A percentile compares a stretch with the other conserved stretches of the same genome.
These are phyloP conservation scores for Spirogloea muscicola DNA, from an alignment of 139 green algal species.

Conservation along the genomic window DNA sequence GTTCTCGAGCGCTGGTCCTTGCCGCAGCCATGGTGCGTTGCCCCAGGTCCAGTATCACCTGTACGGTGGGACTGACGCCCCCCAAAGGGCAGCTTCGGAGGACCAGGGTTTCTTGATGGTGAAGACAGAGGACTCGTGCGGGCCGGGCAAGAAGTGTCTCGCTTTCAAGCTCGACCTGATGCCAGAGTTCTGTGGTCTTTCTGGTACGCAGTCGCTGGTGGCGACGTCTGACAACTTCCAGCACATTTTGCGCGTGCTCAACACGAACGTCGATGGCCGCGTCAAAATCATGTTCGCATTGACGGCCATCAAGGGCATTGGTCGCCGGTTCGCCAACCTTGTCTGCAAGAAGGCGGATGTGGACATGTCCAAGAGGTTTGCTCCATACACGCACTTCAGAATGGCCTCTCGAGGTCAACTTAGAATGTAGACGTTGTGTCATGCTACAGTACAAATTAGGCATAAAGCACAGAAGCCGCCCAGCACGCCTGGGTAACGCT, in stretches of 20 bases:
- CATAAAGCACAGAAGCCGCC: background rate
- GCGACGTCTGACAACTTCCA: conserved; percentile 83
- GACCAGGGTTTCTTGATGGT: no score
- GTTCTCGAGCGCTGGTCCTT: no score
- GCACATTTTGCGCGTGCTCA: conserved; percentile 99
- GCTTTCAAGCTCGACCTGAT: no score
- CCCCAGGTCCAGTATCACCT: no score
- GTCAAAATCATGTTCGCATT: conserved; percentile 97
- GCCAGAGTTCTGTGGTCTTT: no score
- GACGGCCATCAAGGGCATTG: conserved; percentile 93
- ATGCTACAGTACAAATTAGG: background rate
- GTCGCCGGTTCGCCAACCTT: conserved; percentile 92
- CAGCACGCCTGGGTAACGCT: no score
- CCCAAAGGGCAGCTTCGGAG: no score
- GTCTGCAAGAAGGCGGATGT: conserved; percentile 99
- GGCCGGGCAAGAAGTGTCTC: no score
- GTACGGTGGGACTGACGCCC: no score
- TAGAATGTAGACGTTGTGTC: background rate
- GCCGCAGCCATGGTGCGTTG: no score
- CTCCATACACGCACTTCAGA: no score
- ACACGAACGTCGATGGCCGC: conserved; percentile 98
- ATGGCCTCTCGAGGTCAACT: background rate
- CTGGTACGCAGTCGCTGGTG: conserved; percentile 48
- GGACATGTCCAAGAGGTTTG: conserved; percentile 77
- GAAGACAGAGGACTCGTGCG: no score